phyloP scores from a whole-genome alignment of 1,284 basidiomycete species.

The Salmacisia buchloeana region DNA sequence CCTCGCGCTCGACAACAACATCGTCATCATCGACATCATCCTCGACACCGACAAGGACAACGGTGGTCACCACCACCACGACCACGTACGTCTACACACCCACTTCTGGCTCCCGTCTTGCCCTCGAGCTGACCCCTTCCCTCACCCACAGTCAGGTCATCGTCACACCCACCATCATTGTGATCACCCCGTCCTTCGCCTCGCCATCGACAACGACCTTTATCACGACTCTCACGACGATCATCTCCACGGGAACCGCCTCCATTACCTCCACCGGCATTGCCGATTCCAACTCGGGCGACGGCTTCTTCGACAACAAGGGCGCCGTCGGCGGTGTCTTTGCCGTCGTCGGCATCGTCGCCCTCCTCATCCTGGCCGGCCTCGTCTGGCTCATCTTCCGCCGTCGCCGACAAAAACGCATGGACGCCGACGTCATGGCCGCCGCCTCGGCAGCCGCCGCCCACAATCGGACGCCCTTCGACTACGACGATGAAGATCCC shows the following conservation, averaged over 20 bases:
- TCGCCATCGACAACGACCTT: slow-evolving; percentile 1
- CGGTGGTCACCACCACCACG: too few relatives aligned
- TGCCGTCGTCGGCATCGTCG: slow-evolving; percentile 46
- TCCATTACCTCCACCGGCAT: slow-evolving; percentile 19
- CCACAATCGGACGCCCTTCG: slow-evolving; percentile 46
- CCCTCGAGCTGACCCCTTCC: neutral
- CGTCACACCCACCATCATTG: neutral
- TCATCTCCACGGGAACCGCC: slow-evolving; percentile 11
- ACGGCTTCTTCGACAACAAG: slow-evolving; percentile 40
- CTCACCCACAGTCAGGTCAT: neutral
- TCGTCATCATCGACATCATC: too few relatives aligned
- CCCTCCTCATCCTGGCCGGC: slow-evolving; percentile 28
- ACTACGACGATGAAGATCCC: slow-evolving; percentile 43
- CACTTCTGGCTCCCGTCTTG: neutral
- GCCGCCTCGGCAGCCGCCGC: slow-evolving; percentile 48
- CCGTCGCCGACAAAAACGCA: slow-evolving; percentile 40
- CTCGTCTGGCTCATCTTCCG: slow-evolving; percentile 41
- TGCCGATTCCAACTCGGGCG: slow-evolving; percentile 10
- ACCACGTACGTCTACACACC: too few relatives aligned
- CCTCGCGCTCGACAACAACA: too few relatives aligned
- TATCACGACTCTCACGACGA: neutral
- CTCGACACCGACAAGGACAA: too few relatives aligned
- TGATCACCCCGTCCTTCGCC: slow-evolving; percentile 7
- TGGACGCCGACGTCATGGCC: slow-evolving; percentile 49
- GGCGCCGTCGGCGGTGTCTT: slow-evolving; percentile 49